These are phyloP conservation scores for Colletotrichum theobromicola DNA, from an alignment of 2,329 filamentous ascomycete genomes.

Conservation along the genomic window DNA sequence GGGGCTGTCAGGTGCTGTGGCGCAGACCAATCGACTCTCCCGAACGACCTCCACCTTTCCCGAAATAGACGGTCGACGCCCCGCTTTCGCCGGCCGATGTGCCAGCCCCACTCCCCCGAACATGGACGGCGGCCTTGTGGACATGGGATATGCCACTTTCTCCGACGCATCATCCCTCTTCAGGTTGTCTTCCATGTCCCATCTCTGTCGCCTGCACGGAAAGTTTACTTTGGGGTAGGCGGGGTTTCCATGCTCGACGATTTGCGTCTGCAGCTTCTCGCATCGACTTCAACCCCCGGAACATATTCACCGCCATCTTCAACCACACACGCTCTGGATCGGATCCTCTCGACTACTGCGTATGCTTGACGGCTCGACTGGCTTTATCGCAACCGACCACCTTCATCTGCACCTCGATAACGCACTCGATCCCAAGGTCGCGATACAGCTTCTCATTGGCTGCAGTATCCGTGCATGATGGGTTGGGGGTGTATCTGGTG, in stretches of 20 bases:
- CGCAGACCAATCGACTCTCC: constrained; percentile 38
- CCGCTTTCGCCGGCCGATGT: constrained; percentile 6
- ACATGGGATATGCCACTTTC: neutral
- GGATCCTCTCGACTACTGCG: no score
- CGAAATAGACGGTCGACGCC: constrained; percentile 6
- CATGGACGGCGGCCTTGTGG: neutral
- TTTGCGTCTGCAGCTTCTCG: neutral
- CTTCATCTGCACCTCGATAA: constrained; percentile 6
- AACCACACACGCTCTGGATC: neutral
- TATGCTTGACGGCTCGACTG: neutral
- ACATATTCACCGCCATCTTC: neutral
- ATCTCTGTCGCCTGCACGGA: neutral
- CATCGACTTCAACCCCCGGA: neutral
- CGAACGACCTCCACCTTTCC: constrained; percentile 10
- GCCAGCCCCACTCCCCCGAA: constrained; percentile 3
- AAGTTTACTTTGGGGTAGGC: neutral
- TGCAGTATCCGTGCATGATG: constrained; percentile 1
- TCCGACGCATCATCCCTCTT: constrained; percentile 2
- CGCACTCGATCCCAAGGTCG: neutral
- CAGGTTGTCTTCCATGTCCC: neutral
- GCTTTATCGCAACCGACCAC: neutral
- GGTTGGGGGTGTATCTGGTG: constrained; percentile 24
- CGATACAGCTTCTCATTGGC: neutral
- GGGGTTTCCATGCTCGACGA: neutral
- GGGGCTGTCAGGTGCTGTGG: constrained; percentile 40